These are phyloP conservation scores for Russula sp. DNA, from an alignment of 768 basidiomycete genomes.

Conservation along the genomic window DNA sequence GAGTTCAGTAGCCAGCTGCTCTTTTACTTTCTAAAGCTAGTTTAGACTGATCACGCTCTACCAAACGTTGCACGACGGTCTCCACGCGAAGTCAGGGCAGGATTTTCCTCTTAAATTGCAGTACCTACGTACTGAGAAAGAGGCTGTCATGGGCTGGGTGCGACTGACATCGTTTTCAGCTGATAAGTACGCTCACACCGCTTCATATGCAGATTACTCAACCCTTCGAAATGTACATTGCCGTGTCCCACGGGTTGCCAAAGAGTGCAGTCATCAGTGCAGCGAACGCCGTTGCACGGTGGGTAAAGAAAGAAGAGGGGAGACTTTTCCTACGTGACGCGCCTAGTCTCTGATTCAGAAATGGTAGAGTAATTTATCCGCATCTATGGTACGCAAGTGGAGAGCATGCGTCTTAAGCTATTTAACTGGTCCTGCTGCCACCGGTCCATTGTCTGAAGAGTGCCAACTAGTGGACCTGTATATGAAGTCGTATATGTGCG, in stretches of 20 bases:
- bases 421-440: slow-evolving; percentile 1
- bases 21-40: slow-evolving; percentile 15
- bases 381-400: not conserved
- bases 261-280: slow-evolving; percentile 85
- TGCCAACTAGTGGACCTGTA: slow-evolving; percentile 19
- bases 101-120: slow-evolving; percentile 77
- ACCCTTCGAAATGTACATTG: slow-evolving; percentile 86
- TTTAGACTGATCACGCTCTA: slow-evolving; percentile 78
- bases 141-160: slow-evolving; percentile 95
- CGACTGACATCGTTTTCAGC: slow-evolving; percentile 27
- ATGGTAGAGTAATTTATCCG: slow-evolving; percentile 2
- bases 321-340: slow-evolving; percentile 82
- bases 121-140: slow-evolving; percentile 78
- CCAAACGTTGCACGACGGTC: slow-evolving; percentile 78
- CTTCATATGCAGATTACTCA: slow-evolving; percentile 66
- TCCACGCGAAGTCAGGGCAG: slow-evolving; percentile 88
- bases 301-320: slow-evolving; percentile 87
- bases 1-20: slow-evolving; percentile 12
- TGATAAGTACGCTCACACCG: not conserved
- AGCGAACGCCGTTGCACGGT: slow-evolving; percentile 82
- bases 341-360: slow-evolving; percentile 62
- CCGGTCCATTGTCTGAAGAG: slow-evolving; percentile 8
- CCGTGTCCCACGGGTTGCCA: slow-evolving; percentile 74
- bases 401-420: not conserved
- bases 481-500: slow-evolving; percentile 23